Conservation (phyloP, 345 rosid species). For the Boechera divaricarpa region DNA sequence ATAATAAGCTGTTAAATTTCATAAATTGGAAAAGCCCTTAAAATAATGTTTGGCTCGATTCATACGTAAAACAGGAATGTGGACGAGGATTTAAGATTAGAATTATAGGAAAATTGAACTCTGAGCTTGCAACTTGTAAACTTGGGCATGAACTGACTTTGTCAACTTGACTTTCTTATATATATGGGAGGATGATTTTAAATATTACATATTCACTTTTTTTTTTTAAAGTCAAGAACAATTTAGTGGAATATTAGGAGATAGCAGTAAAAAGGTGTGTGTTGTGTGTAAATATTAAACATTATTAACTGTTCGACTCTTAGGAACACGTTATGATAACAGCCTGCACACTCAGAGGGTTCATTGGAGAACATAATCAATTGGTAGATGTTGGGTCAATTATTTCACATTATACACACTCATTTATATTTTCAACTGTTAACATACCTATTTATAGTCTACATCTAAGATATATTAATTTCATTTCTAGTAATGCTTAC, state of each 20-base stretch:
- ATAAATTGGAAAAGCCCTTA: not conserved
- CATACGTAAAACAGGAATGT: conserved; percentile 26
- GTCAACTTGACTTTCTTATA: conserved; percentile 41
- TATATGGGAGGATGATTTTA: not conserved
- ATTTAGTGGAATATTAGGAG: not conserved
- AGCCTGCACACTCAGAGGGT: conserved; percentile 37
- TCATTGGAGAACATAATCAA: conserved; percentile 43
- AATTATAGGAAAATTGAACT: conserved; percentile 6
- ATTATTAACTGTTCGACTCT: conserved; percentile 23
- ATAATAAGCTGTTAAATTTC: not conserved
- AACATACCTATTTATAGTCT: not conserved
- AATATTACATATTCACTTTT: not conserved
- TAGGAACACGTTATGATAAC: conserved; percentile 46
- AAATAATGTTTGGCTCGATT: conserved; percentile 39
- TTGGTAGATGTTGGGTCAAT: conserved; percentile 2
- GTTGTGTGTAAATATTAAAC: not conserved
- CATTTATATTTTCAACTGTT: not conserved
- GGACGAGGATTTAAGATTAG: not conserved
- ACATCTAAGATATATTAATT: not conserved
- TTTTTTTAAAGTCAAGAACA: not conserved
- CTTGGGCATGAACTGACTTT: conserved; percentile 35
- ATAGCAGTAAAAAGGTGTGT: conserved; percentile 30
- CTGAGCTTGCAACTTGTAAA: conserved; percentile 32
- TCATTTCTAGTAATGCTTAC: not conserved
- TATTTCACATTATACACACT: conserved; percentile 7